A percentile compares a stretch with the other conserved stretches of the same genome.
phyloP scores from a whole-genome alignment of 441 rosid species.

The Viola pubescens region DNA sequence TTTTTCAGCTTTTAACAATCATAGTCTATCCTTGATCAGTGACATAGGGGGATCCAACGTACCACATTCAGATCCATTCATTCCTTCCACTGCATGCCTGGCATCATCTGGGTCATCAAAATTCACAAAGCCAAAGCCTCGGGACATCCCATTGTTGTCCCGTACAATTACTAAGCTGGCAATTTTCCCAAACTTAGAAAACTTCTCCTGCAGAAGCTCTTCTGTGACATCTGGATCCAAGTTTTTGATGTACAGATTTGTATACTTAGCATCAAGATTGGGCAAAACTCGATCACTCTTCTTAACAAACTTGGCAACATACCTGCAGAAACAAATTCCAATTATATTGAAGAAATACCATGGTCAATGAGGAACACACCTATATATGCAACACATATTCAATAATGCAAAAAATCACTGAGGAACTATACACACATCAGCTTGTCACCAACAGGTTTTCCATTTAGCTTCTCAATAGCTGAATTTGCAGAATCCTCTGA shows the following conservation, averaged over 20 bases:
- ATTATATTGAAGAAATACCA: background rate
- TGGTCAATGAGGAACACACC: background rate
- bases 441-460: slow-evolving; percentile 41
- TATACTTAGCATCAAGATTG: slow-evolving; percentile 24
- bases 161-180: slow-evolving; percentile 45
- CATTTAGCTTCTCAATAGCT: slow-evolving; percentile 52
- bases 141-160: slow-evolving; percentile 49
- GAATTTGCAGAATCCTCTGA: slow-evolving; percentile 55
- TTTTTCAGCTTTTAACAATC: background rate
- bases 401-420: background rate
- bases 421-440: slow-evolving; percentile 34
- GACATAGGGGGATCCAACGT: slow-evolving; percentile 5
- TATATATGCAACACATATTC: background rate
- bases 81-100: slow-evolving; percentile 42
- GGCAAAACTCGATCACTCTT: slow-evolving; percentile 44
- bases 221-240: slow-evolving; percentile 40
- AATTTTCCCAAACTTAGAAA: slow-evolving; percentile 59
- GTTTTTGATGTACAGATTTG: slow-evolving; percentile 69
- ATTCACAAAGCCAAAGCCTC: slow-evolving; percentile 78
- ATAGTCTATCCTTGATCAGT: background rate
- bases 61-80: slow-evolving; percentile 50
- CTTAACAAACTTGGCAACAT: slow-evolving; percentile 59
- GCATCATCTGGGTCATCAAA: slow-evolving; percentile 56
- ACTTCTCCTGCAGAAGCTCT: slow-evolving; percentile 39
- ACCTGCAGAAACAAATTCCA: slow-evolving; percentile 25